Conservation (phyloP, 106 monocot genomes). For the Narthecium ossifragum region DNA sequence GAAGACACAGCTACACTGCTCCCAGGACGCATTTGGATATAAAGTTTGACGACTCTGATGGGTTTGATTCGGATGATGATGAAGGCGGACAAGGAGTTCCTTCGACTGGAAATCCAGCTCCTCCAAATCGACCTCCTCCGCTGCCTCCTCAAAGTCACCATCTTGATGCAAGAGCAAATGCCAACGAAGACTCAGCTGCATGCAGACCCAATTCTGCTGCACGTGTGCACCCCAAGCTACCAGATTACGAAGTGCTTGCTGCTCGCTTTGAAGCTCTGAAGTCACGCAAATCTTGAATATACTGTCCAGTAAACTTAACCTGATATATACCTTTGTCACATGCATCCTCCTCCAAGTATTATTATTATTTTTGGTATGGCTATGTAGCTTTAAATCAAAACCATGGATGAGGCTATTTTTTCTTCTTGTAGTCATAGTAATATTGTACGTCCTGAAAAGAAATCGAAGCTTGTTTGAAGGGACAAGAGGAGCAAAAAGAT, state of each 20-base stretch:
- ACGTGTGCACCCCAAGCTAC: constrained; percentile 85
- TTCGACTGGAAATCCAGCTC: constrained; percentile 11
- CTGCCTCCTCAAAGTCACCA: constrained; percentile 5
- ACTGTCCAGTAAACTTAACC: not conserved
- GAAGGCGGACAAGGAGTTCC: constrained; percentile 17
- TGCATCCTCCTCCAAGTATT: not conserved
- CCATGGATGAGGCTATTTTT: not conserved
- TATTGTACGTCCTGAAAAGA: not conserved
- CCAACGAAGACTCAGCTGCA: not conserved
- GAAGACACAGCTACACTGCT: constrained; percentile 21
- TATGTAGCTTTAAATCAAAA: not conserved
- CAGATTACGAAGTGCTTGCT: constrained; percentile 70
- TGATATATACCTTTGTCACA: not conserved
- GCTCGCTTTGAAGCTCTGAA: constrained; percentile 80
- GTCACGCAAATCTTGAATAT: constrained; percentile 14
- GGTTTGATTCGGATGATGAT: constrained; percentile 39
- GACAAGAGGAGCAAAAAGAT: too few relatives aligned
- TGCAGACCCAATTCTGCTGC: constrained; percentile 11
- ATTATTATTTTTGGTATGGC: not conserved
- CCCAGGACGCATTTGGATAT: constrained; percentile 33
- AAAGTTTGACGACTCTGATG: constrained; percentile 90
- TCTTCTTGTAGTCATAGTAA: not conserved
- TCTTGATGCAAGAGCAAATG: not conserved
- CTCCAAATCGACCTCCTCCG: constrained; percentile 28
- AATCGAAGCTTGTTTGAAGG: too few relatives aligned